Conservation (phyloP, 257 asterid genomes). For the Petunia axillaris region DNA sequence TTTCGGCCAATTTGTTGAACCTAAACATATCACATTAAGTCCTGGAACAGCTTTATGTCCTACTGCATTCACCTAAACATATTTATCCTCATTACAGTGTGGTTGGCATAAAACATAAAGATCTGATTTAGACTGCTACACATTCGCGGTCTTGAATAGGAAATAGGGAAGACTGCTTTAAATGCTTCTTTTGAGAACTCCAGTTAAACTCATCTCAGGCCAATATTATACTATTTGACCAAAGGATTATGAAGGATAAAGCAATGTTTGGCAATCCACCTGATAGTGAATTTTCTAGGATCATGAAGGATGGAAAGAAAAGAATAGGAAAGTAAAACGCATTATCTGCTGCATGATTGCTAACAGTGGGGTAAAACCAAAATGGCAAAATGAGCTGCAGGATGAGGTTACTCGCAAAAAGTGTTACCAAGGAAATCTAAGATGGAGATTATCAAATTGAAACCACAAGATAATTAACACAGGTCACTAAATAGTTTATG, state of each 20-base stretch:
- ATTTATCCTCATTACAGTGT: neutral
- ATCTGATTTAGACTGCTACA: neutral
- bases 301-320: neutral
- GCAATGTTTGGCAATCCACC: neutral
- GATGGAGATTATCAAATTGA: neutral
- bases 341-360: neutral
- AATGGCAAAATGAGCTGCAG: neutral
- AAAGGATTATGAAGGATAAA: neutral
- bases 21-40: neutral
- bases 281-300: neutral
- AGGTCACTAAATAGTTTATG: neutral
- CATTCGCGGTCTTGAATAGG: neutral
- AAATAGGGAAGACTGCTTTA: neutral
- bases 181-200: neutral
- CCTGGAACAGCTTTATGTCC: neutral
- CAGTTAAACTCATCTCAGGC: neutral
- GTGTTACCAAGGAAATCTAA: slow-evolving; percentile 5
- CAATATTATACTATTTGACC: neutral
- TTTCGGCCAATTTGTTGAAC: neutral
- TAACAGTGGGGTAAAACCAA: neutral
- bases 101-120: neutral
- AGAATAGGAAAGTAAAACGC: neutral
- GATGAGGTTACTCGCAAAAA: neutral
- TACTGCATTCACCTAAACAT: neutral
- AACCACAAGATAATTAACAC: neutral